Evolutionary conservation across 345 rosid genomes (phyloP).

Genomic region (Euclidium syriacum): DNA sequence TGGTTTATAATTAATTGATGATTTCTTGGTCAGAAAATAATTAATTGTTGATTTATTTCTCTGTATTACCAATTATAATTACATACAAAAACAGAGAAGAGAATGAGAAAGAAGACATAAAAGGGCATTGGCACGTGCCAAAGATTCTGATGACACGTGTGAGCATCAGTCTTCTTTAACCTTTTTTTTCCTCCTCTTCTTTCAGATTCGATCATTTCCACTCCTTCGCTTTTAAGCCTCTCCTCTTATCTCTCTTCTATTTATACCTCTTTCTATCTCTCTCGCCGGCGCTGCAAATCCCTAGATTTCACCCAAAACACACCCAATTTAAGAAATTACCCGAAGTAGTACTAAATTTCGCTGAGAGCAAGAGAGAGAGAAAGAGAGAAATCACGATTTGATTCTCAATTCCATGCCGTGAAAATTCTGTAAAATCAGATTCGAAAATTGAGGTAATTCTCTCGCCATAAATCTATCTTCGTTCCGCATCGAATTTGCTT

Average conservation of each 20-base stretch:
- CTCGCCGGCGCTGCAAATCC: slow-evolving; percentile 42
- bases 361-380: background rate
- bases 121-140: slow-evolving; percentile 33
- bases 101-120: background rate
- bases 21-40: no score
- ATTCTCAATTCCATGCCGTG: slow-evolving; percentile 13
- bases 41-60: background rate
- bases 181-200: slow-evolving; percentile 20
- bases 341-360: background rate
- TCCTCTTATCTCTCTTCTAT: slow-evolving; percentile 8
- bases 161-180: slow-evolving; percentile 2
- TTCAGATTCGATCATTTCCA: slow-evolving; percentile 32
- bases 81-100: background rate
- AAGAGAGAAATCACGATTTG: background rate
- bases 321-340: background rate
- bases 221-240: slow-evolving; percentile 19
- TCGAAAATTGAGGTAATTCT: slow-evolving; percentile 15
- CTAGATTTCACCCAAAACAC: background rate
- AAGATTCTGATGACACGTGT: slow-evolving; percentile 31
- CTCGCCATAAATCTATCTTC: background rate
- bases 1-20: background rate
- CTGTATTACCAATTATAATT: background rate
- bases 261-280: slow-evolving; percentile 20
- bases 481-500: background rate
- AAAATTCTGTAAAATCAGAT: slow-evolving; percentile 8